phyloP scores from a whole-genome alignment of 768 basidiomycete genomes.

The Boletus tomentosulus region DNA sequence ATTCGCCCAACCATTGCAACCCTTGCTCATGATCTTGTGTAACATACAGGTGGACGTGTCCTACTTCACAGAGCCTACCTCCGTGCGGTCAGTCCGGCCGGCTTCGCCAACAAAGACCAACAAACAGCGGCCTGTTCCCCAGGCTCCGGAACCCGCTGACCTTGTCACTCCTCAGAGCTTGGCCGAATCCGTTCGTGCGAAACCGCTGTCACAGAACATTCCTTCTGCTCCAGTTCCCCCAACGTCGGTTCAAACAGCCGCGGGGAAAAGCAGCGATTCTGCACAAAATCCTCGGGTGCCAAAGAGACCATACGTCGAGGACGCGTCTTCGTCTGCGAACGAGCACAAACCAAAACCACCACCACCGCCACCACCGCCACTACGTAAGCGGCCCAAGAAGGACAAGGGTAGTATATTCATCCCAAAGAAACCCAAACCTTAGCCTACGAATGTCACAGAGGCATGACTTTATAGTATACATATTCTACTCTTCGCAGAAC shows the following conservation, averaged over 20 bases:
- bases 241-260: background rate
- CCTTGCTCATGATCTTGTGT: background rate
- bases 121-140: constrained; percentile 19
- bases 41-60: constrained; percentile 29
- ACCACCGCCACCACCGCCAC: constrained; percentile 9
- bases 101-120: constrained; percentile 18
- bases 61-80: constrained; percentile 36
- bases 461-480: background rate
- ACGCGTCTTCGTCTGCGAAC: constrained; percentile 14
- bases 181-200: constrained; percentile 26
- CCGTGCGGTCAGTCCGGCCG: constrained; percentile 13
- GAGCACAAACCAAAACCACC: constrained; percentile 27
- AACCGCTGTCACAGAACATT: constrained; percentile 15
- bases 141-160: constrained; percentile 27
- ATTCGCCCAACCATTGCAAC: background rate
- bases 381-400: constrained; percentile 30
- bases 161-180: constrained; percentile 39
- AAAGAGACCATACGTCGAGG: constrained; percentile 20
- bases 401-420: constrained; percentile 51
- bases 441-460: constrained; percentile 5
- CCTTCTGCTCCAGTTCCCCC: background rate
- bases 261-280: constrained; percentile 7
- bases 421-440: constrained; percentile 48
- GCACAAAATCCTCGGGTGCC: constrained; percentile 5
- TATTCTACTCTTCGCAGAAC: background rate